Evolutionary conservation across 768 basidiomycete genomes (phyloP).

Genomic region (Cantharellus cinnabarinus): DNA sequence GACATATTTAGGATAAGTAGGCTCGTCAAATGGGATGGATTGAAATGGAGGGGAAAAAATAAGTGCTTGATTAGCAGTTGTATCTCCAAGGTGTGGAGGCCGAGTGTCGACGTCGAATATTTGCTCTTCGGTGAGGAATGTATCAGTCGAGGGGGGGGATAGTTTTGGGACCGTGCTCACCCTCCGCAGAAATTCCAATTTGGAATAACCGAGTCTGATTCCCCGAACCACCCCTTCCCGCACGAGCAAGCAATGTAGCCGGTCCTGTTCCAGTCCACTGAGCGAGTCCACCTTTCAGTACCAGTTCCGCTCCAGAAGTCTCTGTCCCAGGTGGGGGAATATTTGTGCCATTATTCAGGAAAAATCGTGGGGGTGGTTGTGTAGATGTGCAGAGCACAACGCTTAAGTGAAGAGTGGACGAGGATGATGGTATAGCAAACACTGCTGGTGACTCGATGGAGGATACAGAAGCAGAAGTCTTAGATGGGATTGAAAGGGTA

Average conservation of each 20-base stretch:
- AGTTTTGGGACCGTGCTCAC: conserved; percentile 1
- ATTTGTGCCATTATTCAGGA: conserved; percentile 32
- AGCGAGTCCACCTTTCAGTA: conserved; percentile 29
- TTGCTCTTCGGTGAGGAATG: conserved; percentile 19
- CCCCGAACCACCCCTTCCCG: conserved; percentile 40
- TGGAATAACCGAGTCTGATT: conserved; percentile 16
- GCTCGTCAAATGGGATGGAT: conserved; percentile 16
- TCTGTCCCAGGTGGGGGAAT: conserved; percentile 19
- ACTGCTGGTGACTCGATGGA: conserved; percentile 8
- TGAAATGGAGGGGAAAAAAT: conserved; percentile 45
- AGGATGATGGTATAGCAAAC: conserved; percentile 14
- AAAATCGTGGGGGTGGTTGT: conserved; percentile 24
- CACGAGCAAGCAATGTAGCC: conserved; percentile 17
- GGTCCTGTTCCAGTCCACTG: conserved; percentile 25
- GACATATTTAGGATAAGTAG: conserved; percentile 57
- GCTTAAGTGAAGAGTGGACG: conserved; percentile 15
- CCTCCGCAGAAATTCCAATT: conserved; percentile 5
- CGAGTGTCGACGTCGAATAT: conserved; percentile 25
- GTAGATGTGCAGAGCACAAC: conserved; percentile 16
- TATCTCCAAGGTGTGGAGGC: conserved; percentile 48
- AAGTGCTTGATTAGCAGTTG: conserved; percentile 50
- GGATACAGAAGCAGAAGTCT: not conserved
- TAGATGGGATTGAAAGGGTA: not conserved
- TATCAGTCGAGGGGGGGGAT: not conserved
- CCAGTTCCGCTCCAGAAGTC: conserved; percentile 16